Percentiles rank a stretch among this genome's conserved stretches.
Evolutionary conservation across 108 stramenopile genomes (phyloP).

Genomic region (Cyclotella kingstonii): DNA sequence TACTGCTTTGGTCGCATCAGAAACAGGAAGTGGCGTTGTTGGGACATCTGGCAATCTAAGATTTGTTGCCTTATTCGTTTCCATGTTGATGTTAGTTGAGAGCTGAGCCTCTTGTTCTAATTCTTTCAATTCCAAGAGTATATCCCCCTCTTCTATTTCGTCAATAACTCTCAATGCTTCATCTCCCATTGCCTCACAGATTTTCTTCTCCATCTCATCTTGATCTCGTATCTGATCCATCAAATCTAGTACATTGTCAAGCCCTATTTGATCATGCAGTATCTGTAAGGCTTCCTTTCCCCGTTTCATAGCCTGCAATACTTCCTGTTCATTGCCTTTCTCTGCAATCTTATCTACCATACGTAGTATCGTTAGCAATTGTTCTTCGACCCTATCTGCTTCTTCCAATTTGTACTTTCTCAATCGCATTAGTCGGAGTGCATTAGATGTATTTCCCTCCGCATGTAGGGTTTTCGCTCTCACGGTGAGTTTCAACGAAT

Average conservation of each 20-base stretch:
- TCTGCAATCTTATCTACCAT: constrained; percentile 87
- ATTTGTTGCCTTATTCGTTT: constrained; percentile 7
- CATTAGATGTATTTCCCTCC: constrained; percentile 58
- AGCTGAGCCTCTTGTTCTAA: constrained; percentile 40
- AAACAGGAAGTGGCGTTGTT: constrained; percentile 21
- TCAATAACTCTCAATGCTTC: constrained; percentile 29
- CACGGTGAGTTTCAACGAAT: constrained; percentile 58
- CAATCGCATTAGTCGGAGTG: constrained; percentile 72
- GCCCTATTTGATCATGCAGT: constrained; percentile 82
- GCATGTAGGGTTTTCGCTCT: constrained; percentile 68
- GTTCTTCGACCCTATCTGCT: constrained; percentile 65
- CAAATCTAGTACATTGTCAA: constrained; percentile 87
- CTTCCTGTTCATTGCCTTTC: constrained; percentile 76
- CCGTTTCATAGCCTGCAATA: constrained; percentile 62
- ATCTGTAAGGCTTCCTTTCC: constrained; percentile 88
- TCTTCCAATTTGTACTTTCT: constrained; percentile 74
- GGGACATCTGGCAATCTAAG: constrained; percentile 22
- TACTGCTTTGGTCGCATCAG: too few species aligned
- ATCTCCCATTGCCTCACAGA: constrained; percentile 56
- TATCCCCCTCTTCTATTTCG: constrained; percentile 41
- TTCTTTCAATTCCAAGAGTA: constrained; percentile 37
- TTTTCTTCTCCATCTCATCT: constrained; percentile 77
- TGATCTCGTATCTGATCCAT: constrained; percentile 90
- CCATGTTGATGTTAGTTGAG: constrained; percentile 4
- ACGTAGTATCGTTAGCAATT: constrained; percentile 75